A percentile compares a stretch with the other conserved stretches of the same genome.
phyloP scores from a whole-genome alignment of 352 stramenopile species.

The Chrysophaeum taylorii region DNA sequence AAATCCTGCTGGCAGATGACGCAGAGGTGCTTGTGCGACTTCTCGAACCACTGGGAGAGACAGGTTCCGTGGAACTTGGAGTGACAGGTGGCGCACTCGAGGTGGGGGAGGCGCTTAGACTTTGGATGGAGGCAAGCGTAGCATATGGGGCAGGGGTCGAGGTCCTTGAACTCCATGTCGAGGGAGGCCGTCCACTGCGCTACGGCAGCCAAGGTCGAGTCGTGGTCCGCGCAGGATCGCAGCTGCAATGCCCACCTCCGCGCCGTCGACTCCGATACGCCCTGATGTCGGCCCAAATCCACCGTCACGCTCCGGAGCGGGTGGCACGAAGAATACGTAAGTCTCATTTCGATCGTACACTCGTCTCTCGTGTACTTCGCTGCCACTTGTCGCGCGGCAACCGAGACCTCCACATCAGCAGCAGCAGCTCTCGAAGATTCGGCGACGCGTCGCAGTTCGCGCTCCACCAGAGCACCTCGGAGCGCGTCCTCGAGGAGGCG shows the following conservation, averaged over 20 bases:
- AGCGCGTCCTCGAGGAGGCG: not conserved
- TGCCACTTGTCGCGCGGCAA: not conserved
- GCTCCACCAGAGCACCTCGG: not conserved
- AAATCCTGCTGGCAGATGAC: constrained; percentile 59
- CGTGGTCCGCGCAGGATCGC: constrained; percentile 49
- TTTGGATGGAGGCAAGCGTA: constrained; percentile 65
- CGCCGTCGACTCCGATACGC: constrained; percentile 43
- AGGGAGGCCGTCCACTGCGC: constrained; percentile 61
- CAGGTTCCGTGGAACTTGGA: constrained; percentile 69
- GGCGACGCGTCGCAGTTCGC: not conserved
- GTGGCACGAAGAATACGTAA: not conserved
- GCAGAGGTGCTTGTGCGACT: constrained; percentile 58
- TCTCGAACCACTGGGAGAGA: constrained; percentile 68
- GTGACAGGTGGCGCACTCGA: constrained; percentile 60
- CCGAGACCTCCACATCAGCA: not conserved
- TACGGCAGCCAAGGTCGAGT: constrained; percentile 48
- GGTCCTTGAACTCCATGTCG: constrained; percentile 61
- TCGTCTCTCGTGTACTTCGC: not conserved
- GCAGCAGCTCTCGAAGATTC: not conserved
- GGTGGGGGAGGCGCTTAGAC: constrained; percentile 53
- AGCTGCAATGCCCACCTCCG: constrained; percentile 52
- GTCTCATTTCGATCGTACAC: constrained; percentile 3
- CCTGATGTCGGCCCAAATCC: constrained; percentile 10
- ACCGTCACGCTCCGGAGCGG: not conserved
- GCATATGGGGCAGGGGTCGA: constrained; percentile 72